Percentiles rank a stretch among this genome's conserved stretches.
Conservation (phyloP, 169 alveolate species). For the Plasmodium blacklocki region DNA sequence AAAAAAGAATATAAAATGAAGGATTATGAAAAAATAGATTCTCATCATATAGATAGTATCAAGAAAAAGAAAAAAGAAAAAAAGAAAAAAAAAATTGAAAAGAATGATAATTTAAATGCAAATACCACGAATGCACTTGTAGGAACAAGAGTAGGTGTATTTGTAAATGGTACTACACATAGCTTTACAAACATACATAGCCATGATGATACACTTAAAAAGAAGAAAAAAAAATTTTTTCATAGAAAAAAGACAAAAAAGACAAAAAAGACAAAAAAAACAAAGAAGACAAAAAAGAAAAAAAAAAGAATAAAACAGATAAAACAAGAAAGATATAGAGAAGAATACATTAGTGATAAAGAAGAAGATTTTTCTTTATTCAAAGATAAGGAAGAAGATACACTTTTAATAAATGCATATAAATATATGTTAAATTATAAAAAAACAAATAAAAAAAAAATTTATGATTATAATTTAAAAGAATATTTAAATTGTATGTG, state of each 20-base stretch:
- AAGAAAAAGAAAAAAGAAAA: too few species aligned
- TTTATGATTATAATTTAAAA: conserved; percentile 49
- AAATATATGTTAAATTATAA: conserved; percentile 41
- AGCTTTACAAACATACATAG: too few species aligned
- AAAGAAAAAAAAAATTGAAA: too few species aligned
- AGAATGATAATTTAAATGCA: too few species aligned
- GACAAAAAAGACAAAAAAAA: not conserved
- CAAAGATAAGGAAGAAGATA: conserved; percentile 12
- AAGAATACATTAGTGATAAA: conserved; percentile 1
- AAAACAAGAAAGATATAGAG: not conserved
- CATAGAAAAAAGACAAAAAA: not conserved
- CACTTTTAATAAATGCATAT: conserved; percentile 34
- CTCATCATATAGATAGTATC: too few species aligned
- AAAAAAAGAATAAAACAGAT: not conserved
- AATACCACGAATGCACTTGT: too few species aligned
- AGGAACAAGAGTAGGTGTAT: too few species aligned
- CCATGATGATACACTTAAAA: too few species aligned
- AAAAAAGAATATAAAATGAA: too few species aligned
- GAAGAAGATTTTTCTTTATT: not conserved
- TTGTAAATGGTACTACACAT: not conserved
- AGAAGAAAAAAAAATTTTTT: not conserved
- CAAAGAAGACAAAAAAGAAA: not conserved
- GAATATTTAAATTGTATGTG: conserved; percentile 64
- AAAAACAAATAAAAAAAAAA: conserved; percentile 32
- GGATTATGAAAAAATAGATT: too few species aligned